Base-by-base conservation (phyloP, 1,139 yeast species). In the Scheffersomyces cryptocercus region DNA sequence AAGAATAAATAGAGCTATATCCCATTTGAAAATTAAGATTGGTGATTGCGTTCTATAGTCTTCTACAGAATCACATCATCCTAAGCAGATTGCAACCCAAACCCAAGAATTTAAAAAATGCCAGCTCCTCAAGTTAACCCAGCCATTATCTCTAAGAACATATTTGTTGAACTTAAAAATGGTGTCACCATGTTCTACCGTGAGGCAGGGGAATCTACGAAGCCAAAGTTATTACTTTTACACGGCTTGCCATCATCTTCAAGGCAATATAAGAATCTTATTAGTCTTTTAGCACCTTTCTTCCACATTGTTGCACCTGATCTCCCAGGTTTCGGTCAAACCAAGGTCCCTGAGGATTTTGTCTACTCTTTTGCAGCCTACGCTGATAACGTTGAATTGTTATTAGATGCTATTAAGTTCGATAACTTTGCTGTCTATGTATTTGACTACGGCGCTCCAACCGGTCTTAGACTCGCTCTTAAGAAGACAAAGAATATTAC, bases 221-320 rank as follows among this genome's bases (percentile, higher is more conserved):
- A 63, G 7, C 72, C 73, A 6, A 54, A 55, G 1, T 41, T 73
- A 9, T 50, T 73, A 26, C 59, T 73, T 36, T 60, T 73, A n/a
- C 79, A 73, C 48, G 79, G 78, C 3, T 72, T 58, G 43, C 79
- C 79, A 10, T 59, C 75, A 2, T 68, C 77, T 4, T 72, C 78
- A 0, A 58, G 63, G 44, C 65, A 62, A 65, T 73, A 57, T 51
- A 58, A 69, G 36, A 50, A 62, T 35, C 47, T 73, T 48, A 68
- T 73, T 37, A 67, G 73, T 7, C 46, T 67, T 24, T 57, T 73
- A 29, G 59, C 68, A 4, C 52, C 65, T 6, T 48, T 61, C 29
- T 72, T 59, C 50, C 75, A 66, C 45, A 61, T 73, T 7, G 44
- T 73, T 45, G 77, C 78, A 3, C 78, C 79, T 2, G 78, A 73